phyloP scores from a whole-genome alignment of 2,329 filamentous ascomycete species.

The Pseudofabraea citricarpa region DNA sequence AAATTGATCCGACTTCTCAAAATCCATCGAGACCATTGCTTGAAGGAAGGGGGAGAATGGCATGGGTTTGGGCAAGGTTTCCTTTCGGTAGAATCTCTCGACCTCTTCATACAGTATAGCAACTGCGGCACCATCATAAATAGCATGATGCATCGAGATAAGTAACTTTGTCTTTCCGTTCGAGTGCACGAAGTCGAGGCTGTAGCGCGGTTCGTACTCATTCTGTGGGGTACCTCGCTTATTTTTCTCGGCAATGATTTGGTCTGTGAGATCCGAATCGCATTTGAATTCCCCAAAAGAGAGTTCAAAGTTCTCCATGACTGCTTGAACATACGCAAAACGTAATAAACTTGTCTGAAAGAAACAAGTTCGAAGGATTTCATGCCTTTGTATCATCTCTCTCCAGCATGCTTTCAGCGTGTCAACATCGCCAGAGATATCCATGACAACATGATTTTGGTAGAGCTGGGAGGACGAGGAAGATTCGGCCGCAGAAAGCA shows the following conservation, averaged over 20 bases:
- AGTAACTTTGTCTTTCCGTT: constrained; percentile 11
- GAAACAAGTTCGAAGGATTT: constrained; percentile 76
- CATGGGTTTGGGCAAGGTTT: constrained; percentile 41
- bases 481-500: constrained; percentile 59
- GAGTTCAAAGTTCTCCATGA: constrained; percentile 45
- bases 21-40: constrained; percentile 46
- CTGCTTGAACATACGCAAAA: constrained; percentile 67
- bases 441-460: constrained; percentile 66
- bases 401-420: constrained; percentile 58
- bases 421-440: constrained; percentile 44
- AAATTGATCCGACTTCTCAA: constrained; percentile 51
- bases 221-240: neutral
- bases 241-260: neutral
- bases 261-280: neutral
- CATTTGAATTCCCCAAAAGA: constrained; percentile 11
- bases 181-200: constrained; percentile 11
- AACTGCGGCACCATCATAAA: constrained; percentile 84
- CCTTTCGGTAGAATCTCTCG: constrained; percentile 48
- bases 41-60: constrained; percentile 61
- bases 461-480: constrained; percentile 52
- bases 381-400: constrained; percentile 59
- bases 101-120: constrained; percentile 65
- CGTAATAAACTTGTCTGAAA: constrained; percentile 53
- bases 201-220: constrained; percentile 21
- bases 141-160: constrained; percentile 63